Evolutionary conservation across 1,284 basidiomycete species (phyloP), one percentile per base, ranked within the genome.

Genomic region (Apiotrichum gracile): DNA sequence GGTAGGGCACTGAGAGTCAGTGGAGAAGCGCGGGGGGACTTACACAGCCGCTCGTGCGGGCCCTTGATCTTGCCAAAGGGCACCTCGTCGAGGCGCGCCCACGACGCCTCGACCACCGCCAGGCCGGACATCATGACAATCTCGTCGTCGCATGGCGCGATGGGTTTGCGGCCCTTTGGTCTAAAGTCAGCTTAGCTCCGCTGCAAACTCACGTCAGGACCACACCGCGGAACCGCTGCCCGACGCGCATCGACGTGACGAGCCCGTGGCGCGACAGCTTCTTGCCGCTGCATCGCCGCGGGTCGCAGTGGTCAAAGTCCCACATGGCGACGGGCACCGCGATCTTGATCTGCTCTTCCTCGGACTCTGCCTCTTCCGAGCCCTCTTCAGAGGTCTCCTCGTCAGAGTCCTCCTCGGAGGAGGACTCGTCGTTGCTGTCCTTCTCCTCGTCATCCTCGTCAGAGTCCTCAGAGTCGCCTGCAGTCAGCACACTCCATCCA

Each of bases 221-320:
- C 47, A 97, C 79, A 4, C 94, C 94, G 63, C 89, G 81, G 72
- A 97, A 97, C 38, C 88, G 81, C 53, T 87, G 81, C 0, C 93
- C 92, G 10, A 98, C 82, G 47, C 84, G 81, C 56, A 98, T 81
- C 56, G 90, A 85, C 51, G 82, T 84, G 67, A 97, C 88, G 31
- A 97, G 78, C 1, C 90, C 89, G 21, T 92, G 80, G 5, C 94
- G 80, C 0, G 90, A 79, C 0, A 98, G 82, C 70, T 92, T 94
- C 78, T 97, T 97, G 13, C 94, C 94, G 9, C 90, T 93, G 67
- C 94, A 98, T 34, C 91, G 83, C 48, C 85, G 84, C 0, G 94
- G 93, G 73, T 98, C 93, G 72, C 94, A 97, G 70, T 97, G 94
- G 69, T 91, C 87, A 73, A 98, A 97, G 72, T 97, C 94, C 89